Percentiles rank a stretch among this genome's conserved stretches.
Conservation (phyloP, 768 basidiomycete species). For the Tricholoma bakamatsutake region DNA sequence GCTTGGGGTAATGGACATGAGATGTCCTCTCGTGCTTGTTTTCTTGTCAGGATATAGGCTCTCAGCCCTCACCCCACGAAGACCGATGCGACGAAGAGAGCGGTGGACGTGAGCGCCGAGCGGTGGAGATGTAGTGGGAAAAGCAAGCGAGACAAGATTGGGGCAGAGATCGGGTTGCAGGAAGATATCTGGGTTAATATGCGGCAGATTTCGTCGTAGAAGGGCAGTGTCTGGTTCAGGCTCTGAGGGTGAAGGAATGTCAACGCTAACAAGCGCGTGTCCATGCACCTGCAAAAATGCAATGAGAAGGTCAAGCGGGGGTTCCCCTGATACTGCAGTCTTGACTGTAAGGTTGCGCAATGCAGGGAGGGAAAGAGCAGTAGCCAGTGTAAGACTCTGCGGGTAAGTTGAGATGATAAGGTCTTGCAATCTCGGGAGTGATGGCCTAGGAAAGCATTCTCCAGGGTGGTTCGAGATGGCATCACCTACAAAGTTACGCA, state of each 20-base stretch:
- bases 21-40: slow-evolving; percentile 31
- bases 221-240: slow-evolving; percentile 23
- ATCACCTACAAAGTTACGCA: slow-evolving; percentile 34
- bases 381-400: slow-evolving; percentile 32
- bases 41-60: slow-evolving; percentile 38
- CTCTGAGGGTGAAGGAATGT: slow-evolving; percentile 36
- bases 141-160: slow-evolving; percentile 38
- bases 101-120: slow-evolving; percentile 24
- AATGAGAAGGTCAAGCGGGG: slow-evolving; percentile 20
- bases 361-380: slow-evolving; percentile 34
- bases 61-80: slow-evolving; percentile 37
- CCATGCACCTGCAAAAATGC: slow-evolving; percentile 39
- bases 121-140: slow-evolving; percentile 30
- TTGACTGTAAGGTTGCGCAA: slow-evolving; percentile 38
- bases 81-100: slow-evolving; percentile 40
- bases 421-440: slow-evolving; percentile 36
- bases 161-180: slow-evolving; percentile 36
- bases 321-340: slow-evolving; percentile 16
- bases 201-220: slow-evolving; percentile 20
- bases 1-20: slow-evolving; percentile 34
- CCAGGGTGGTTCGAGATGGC: slow-evolving; percentile 11
- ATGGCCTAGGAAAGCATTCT: slow-evolving; percentile 15
- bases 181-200: slow-evolving; percentile 38
- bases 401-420: slow-evolving; percentile 37
- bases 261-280: slow-evolving; percentile 29